A percentile compares a stretch with the other conserved stretches of the same genome.
Conservation (phyloP, 2,329 filamentous ascomycete species). For the Calonectria leucothoes region DNA sequence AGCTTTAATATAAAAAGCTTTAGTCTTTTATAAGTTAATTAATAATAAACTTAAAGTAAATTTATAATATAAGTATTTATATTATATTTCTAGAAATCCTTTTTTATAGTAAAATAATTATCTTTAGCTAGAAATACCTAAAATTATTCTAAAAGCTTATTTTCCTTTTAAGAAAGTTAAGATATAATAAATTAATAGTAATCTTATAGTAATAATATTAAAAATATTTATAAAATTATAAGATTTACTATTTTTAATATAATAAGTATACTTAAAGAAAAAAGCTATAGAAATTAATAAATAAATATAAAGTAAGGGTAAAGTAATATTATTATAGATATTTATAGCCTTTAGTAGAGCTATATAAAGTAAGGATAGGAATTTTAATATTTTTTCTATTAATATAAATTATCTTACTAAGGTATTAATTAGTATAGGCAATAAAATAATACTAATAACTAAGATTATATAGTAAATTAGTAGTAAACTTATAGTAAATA, state of each 20-base stretch:
- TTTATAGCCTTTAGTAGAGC: too few relatives aligned
- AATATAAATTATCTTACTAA: neutral
- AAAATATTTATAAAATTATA: too few relatives aligned
- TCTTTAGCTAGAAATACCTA: too few relatives aligned
- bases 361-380: too few relatives aligned
- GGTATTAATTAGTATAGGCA: neutral
- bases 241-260: too few relatives aligned
- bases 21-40: too few relatives aligned
- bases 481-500: neutral
- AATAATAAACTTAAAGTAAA: neutral
- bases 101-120: neutral
- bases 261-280: neutral
- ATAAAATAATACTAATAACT: too few relatives aligned
- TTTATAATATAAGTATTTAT: neutral
- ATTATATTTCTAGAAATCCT: slow-evolving; percentile 5
- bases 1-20: neutral
- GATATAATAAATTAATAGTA: neutral
- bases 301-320: too few relatives aligned
- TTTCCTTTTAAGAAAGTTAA: slow-evolving; percentile 2
- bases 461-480: neutral
- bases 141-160: too few relatives aligned
- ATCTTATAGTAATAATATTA: neutral
- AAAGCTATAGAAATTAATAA: too few relatives aligned
- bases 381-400: neutral
- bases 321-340: too few relatives aligned